Conservation (phyloP, 768 basidiomycete genomes). For the Galerina sulciceps region DNA sequence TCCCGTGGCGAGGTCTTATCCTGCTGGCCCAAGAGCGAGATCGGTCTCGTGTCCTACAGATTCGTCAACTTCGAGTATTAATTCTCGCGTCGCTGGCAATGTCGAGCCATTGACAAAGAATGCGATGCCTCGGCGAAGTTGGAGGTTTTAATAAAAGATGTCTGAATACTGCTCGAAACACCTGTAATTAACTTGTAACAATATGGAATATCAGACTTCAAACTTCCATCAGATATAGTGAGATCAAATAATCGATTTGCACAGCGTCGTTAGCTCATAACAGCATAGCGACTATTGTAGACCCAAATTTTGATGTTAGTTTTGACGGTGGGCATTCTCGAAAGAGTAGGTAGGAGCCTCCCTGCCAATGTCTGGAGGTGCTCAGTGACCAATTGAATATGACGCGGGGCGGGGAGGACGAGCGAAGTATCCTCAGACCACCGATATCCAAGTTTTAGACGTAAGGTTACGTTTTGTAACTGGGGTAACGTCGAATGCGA, state of each 20-base stretch:
- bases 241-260: too few relatives aligned
- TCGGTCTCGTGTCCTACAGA: not conserved
- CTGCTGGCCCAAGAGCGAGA: not conserved
- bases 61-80: not conserved
- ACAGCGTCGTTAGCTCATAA: too few relatives aligned
- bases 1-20: not conserved
- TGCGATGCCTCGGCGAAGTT: too few relatives aligned
- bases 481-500: not conserved
- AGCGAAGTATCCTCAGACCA: not conserved
- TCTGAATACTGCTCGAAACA: too few relatives aligned
- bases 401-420: not conserved
- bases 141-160: too few relatives aligned
- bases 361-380: not conserved
- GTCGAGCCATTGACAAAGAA: too few relatives aligned
- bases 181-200: too few relatives aligned
- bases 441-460: slow-evolving; percentile 11
- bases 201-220: too few relatives aligned
- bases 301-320: not conserved
- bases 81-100: too few relatives aligned
- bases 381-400: not conserved
- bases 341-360: not conserved
- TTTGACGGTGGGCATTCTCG: not conserved
- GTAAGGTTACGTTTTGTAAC: not conserved
- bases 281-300: slow-evolving; percentile 1
- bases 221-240: too few relatives aligned